Evolutionary conservation across 1,139 yeast genomes (phyloP), one percentile per base, ranked within the genome.

Genomic region (Geotrichum phurueaensis): DNA sequence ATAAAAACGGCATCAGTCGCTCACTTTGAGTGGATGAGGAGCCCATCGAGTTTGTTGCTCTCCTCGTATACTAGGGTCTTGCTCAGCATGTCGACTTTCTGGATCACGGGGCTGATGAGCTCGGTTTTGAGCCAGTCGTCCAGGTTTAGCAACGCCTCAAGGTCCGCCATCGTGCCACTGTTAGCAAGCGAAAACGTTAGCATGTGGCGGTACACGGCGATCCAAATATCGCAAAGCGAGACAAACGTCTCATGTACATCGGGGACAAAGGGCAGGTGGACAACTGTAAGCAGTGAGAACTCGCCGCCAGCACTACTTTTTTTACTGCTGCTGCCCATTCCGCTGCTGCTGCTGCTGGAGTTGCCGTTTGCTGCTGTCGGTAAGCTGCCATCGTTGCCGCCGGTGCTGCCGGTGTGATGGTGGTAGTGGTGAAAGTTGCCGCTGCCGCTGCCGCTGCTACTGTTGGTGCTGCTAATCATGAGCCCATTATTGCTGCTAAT

Each of bases 211-310:
- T 69, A 70, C 12, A 70, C 68, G 27, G 64, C 68, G n/a, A 65
- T 63, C 27, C 71, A 64, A 50, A 66, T 64, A 22, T 70, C 72
- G 51, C 72, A 70, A 15, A 69, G 64, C 18, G 70, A 64, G 31
- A 68, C 55, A 56, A 69, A 70, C 23, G 73, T 69, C 59, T 70
- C 72, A 53, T 69, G 66, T 47, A 66, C 64, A 62, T 71, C 74
- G 3, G 73, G 74, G 9, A 65, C 60, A 56, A 68, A 70, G 29
- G 74, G 74, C 57, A 71, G 64, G 54, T 69, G 71, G 54, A 61
- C 62, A 2, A 69, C 63, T 13, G 59, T 64, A 47, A 71, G 65
- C 54, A 67, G 65, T 13, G 62, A 53, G 54, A 63, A 66, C 10
- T 68, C 72, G 25, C 54, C 27, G n/a, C 12, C 31, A n/a, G n/a